Evolutionary conservation across 2,329 filamentous ascomycete species (phyloP).

Genomic region (Diaporthe ilicicola): DNA sequence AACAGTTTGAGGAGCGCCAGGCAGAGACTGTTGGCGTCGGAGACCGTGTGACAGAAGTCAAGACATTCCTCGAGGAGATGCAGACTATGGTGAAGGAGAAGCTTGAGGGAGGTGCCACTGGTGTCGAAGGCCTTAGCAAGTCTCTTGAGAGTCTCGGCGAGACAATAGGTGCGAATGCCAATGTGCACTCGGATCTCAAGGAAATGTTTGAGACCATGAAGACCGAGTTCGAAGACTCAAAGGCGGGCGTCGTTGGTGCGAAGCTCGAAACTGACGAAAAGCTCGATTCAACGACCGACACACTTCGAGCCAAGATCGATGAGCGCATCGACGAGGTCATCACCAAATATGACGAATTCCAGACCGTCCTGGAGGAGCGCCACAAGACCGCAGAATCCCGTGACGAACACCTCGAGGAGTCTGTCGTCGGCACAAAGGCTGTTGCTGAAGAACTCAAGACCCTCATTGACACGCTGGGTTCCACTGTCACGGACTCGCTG

Average conservation of each 20-base stretch:
- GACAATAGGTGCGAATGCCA: constrained; percentile 65
- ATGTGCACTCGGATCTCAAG: constrained; percentile 69
- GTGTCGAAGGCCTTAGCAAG: constrained; percentile 77
- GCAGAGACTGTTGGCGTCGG: constrained; percentile 82
- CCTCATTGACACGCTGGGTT: constrained; percentile 85
- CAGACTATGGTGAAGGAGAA: constrained; percentile 79
- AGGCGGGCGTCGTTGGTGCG: constrained; percentile 78
- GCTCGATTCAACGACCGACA: constrained; percentile 66
- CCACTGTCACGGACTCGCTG: constrained; percentile 80
- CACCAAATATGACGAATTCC: constrained; percentile 87
- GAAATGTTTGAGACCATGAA: constrained; percentile 80
- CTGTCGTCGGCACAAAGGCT: constrained; percentile 77
- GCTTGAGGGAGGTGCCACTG: constrained; percentile 77
- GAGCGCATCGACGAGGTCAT: constrained; percentile 80
- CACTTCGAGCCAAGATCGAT: constrained; percentile 64
- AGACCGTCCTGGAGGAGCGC: constrained; percentile 77
- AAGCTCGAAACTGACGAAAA: constrained; percentile 89
- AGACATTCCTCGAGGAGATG: constrained; percentile 78
- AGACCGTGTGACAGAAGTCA: constrained; percentile 82
- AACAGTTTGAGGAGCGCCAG: constrained; percentile 84
- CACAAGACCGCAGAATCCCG: constrained; percentile 78
- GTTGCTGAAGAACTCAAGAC: constrained; percentile 88
- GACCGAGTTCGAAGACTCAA: constrained; percentile 86
- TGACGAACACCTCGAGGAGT: constrained; percentile 75
- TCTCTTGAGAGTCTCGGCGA: constrained; percentile 73